A percentile compares a stretch with the other conserved stretches of the same genome.
phyloP scores from a whole-genome alignment of 1,284 basidiomycete species.

The Golubevia sp. region DNA sequence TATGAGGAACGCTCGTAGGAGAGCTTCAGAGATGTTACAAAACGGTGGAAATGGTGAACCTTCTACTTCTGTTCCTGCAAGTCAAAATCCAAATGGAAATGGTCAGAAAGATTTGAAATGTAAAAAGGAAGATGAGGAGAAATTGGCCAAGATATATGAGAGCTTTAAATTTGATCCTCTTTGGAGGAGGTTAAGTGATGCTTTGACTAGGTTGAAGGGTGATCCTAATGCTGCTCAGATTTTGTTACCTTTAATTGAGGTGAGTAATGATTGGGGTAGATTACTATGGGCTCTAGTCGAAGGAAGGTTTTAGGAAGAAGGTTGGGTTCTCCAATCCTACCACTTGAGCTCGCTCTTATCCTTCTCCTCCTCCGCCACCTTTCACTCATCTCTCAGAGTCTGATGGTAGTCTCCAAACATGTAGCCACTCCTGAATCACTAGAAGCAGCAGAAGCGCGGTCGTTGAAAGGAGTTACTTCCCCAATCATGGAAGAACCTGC shows the following conservation, averaged over 20 bases:
- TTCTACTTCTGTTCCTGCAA: background rate
- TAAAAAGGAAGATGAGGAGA: conserved; percentile 67
- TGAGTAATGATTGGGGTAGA: no score
- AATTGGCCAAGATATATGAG: conserved; percentile 54
- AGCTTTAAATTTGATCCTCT: conserved; percentile 47
- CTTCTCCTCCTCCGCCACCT: background rate
- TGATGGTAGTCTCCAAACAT: conserved; percentile 60
- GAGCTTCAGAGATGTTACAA: background rate
- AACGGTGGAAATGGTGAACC: background rate
- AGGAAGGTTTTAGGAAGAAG: no score
- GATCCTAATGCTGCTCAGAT: conserved; percentile 54
- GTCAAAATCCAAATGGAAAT: background rate
- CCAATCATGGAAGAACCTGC: conserved; percentile 2
- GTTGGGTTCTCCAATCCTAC: no score
- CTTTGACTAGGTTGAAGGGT: conserved; percentile 42
- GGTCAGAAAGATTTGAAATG: conserved; percentile 4
- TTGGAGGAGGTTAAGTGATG: conserved; percentile 50
- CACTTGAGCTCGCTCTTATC: no score
- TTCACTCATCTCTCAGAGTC: conserved; percentile 19
- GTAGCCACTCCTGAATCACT: conserved; percentile 7
- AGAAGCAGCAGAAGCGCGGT: background rate
- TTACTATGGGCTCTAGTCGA: no score
- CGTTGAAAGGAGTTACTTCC: conserved; percentile 1
- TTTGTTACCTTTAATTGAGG: conserved; percentile 52
- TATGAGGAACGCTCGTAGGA: background rate